These are phyloP conservation scores for Cladosporium sp. DNA, from an alignment of 2,329 filamentous ascomycete genomes.

Conservation along the genomic window DNA sequence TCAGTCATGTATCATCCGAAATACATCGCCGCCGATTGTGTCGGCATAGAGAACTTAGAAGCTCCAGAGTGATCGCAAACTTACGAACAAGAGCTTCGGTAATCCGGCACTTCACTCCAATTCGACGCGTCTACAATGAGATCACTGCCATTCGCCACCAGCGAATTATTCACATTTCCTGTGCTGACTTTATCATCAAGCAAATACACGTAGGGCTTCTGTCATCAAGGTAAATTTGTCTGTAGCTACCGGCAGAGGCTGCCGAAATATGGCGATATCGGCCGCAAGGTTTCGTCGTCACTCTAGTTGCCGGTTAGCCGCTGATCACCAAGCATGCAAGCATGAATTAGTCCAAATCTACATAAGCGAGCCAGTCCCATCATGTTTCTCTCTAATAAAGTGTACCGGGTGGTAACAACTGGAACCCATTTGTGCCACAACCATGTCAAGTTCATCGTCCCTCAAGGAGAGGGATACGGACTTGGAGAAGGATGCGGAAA, in stretches of 20 bases:
- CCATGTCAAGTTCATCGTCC: slow-evolving; percentile 8
- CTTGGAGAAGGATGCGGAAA: not conserved
- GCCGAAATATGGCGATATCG: slow-evolving; percentile 8
- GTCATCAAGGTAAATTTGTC: not conserved
- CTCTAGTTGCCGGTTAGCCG: slow-evolving; percentile 6
- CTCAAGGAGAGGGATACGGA: not conserved
- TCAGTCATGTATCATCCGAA: not conserved
- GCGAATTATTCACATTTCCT: not conserved
- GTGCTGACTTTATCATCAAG: not conserved
- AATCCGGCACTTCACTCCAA: not conserved
- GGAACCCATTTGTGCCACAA: not conserved
- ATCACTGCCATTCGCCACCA: not conserved
- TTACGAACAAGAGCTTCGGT: not conserved
- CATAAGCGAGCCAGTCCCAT: not conserved
- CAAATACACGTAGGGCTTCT: too few relatives aligned
- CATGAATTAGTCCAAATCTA: not conserved
- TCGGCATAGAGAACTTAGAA: not conserved
- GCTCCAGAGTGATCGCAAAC: not conserved
- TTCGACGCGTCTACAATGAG: not conserved
- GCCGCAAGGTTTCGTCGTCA: not conserved
- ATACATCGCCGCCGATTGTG: not conserved
- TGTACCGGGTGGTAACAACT: not conserved
- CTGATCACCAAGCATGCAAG: slow-evolving; percentile 7
- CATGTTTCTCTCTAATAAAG: not conserved
- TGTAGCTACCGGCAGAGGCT: not conserved